Evolutionary conservation across 164 flowering plant genomes (phyloP), one percentile per base, ranked within the genome.

Genomic region (Liquidambar formosana): DNA sequence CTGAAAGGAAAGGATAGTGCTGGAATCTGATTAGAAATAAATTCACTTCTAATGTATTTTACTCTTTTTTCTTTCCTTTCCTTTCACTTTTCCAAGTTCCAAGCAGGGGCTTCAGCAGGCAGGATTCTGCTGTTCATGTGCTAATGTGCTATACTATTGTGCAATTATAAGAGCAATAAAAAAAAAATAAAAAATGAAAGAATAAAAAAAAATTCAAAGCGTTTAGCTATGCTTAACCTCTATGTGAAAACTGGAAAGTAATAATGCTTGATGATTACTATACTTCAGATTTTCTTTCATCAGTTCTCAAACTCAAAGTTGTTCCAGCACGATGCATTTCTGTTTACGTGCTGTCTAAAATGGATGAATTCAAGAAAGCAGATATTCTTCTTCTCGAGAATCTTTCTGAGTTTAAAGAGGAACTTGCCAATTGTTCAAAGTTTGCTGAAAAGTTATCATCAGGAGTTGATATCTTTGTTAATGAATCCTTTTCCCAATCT

Each of bases 401-500:
- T 79, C 91, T 91, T 70, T 80, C 82, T n/a, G 53, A 69, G 44
- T 80, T 75, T 52, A 85, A 77, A 74, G 88, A 78, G 77, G 97
- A 93, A 75, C 71, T 75, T 67, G 85, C 93, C 22, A 91, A 93
- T 76, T 83, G 80, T 78, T 68, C 77, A 59, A 70, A 70, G 38
- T 91, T 93, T 73, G 76, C 97, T 59, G 57, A 81, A 79, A 63
- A 68, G 25, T 69, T 91, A 58, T 77, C 93, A 59, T 81, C 80
- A 60, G 90, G 84, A 69, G 87, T 89, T 67, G 96, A 90, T 80
- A 85, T 93, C 70, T 87, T 94, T 78, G 93, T 94, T 43, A 94
- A 94, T 82, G 98, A 91, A 65, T 77, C 88, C 41, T 86, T 94
- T 73, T 87, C 90, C 52, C 79, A 68, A 48, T 89, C 93, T 71